These are phyloP conservation scores for Ustilago shanxiensis DNA, from an alignment of 1,284 basidiomycete species.

Conservation along the genomic window DNA sequence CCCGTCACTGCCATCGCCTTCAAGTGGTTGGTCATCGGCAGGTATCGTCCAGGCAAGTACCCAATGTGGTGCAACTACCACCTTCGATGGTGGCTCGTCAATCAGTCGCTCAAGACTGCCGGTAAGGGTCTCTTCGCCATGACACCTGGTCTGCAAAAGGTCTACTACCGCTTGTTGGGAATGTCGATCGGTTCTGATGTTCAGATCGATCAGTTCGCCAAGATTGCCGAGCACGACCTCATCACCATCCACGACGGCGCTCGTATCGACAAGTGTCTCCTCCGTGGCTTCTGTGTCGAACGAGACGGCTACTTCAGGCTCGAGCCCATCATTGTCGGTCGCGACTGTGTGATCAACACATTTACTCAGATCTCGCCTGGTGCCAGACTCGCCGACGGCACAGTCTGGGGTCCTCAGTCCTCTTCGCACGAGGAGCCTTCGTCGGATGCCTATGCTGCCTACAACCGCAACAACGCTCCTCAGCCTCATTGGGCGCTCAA, in stretches of 20 bases:
- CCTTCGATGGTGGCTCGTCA: conserved; percentile 70
- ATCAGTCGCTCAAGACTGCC: conserved; percentile 68
- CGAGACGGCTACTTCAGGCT: conserved; percentile 69
- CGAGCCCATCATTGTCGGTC: conserved; percentile 69
- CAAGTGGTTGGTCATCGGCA: conserved; percentile 70
- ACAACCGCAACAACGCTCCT: conserved; percentile 65
- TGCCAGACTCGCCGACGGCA: conserved; percentile 68
- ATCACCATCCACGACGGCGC: conserved; percentile 70
- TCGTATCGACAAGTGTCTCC: conserved; percentile 67
- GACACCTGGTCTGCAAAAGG: conserved; percentile 62
- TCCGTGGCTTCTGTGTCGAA: conserved; percentile 70
- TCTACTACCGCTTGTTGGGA: conserved; percentile 68
- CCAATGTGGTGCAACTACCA: conserved; percentile 71
- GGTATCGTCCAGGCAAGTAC: conserved; percentile 68
- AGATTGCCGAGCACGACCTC: conserved; percentile 67
- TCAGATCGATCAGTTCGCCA: conserved; percentile 65
- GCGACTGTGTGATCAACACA: conserved; percentile 70
- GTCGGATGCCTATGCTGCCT: conserved; percentile 68
- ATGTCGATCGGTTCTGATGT: conserved; percentile 69
- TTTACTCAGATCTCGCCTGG: conserved; percentile 70
- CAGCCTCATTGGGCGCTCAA: conserved; percentile 63
- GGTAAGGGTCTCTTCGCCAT: conserved; percentile 69
- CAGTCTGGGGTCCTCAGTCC: conserved; percentile 69
- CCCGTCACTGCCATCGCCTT: conserved; percentile 69
- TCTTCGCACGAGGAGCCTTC: conserved; percentile 69